Evolutionary conservation across 768 basidiomycete species (phyloP).

Genomic region (Lactarius akahatsu): DNA sequence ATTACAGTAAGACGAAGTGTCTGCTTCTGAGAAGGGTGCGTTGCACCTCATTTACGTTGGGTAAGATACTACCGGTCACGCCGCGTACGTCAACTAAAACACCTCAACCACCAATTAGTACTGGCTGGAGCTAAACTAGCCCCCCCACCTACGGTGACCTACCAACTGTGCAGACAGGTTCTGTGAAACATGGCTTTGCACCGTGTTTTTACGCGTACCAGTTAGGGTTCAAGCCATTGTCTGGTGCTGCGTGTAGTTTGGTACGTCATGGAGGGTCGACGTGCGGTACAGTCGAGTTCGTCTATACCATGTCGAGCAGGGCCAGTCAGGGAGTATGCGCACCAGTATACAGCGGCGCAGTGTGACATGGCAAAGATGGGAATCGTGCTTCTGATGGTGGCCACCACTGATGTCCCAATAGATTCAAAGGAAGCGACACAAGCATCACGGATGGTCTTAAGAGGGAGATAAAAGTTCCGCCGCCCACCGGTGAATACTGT

Average conservation of each 20-base stretch:
- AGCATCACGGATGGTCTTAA: neutral
- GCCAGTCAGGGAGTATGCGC: neutral
- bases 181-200: slow-evolving; percentile 1
- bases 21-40: neutral
- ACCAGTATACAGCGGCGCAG: neutral
- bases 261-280: neutral
- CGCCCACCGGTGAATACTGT: neutral
- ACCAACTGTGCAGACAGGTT: neutral
- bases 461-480: neutral
- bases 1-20: neutral
- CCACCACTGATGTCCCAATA: neutral
- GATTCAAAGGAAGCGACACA: neutral
- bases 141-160: too few species aligned
- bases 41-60: neutral
- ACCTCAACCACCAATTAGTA: neutral
- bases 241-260: neutral
- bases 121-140: neutral
- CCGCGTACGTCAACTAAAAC: neutral
- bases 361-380: neutral
- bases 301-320: too few species aligned
- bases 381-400: neutral
- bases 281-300: neutral
- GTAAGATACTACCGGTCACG: neutral
- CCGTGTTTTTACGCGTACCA: neutral
- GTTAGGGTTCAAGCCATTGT: neutral